Base-by-base conservation (phyloP, 768 basidiomycete genomes). In the Psilocybe tampanensis region DNA sequence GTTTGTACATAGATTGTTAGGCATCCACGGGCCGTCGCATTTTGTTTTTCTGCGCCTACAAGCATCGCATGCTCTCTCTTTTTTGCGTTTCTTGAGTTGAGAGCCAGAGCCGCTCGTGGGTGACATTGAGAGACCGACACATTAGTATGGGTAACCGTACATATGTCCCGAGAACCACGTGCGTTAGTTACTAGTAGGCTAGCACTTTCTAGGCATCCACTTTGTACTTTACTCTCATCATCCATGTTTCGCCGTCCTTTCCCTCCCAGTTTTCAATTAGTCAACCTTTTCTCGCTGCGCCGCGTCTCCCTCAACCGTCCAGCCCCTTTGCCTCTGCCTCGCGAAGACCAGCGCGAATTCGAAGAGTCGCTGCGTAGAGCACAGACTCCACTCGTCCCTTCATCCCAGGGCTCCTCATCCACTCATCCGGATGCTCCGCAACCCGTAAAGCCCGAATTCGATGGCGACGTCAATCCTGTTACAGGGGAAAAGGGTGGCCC, bases 401-500 rank as follows among this genome's bases (percentile, higher is more conserved):
- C 60, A 13, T 59, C 60, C n/a, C 72, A 36, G 73, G 78, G 24
- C 74, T 80, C 18, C 74, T 82, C 2, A 65, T 84, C 43, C 15
- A 15, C n/a, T 8, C 91, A 94, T 65, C 89, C 90, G 1, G 90
- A 94, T 66, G 83, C 88, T 0, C 84, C 80, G 21, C 69, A 70
- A 15, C 83, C 85, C 1, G 56, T 87, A 21, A 73, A 76, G 18
- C 77, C 86, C 9, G 87, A 90, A 62, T 95, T 94, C 64, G 84
- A 89, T 55, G 94, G 94, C 18, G 86, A 94, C 43, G 70, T 78
- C 34, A 94, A 96, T 64, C 94, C 94, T 1, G 62, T 62, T 2
- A 96, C 94, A 2, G 94, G 94, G 12, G 94, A 96, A 71, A 74
- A 81, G 45, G 92, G 91, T 0, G 94, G 94, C 0, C 94, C 94